These are phyloP conservation scores for Tremellales sp. DNA, from an alignment of 1,284 basidiomycete species.

Conservation along the genomic window DNA sequence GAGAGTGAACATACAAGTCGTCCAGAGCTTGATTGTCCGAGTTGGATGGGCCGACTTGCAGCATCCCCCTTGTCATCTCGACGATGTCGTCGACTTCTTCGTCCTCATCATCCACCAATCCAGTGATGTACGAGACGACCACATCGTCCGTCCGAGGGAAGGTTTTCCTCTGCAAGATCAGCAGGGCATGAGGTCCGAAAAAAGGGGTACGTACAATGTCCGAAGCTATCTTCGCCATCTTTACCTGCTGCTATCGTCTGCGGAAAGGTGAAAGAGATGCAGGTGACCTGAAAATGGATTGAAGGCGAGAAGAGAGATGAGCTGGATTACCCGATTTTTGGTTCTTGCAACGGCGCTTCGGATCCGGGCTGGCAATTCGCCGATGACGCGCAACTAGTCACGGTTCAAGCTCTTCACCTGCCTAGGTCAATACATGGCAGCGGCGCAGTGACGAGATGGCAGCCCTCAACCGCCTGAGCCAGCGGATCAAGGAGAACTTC, in stretches of 20 bases:
- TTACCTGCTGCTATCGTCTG: background rate
- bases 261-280: background rate
- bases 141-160: conserved; percentile 90
- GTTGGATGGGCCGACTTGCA: conserved; percentile 49
- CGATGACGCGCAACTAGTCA: no score
- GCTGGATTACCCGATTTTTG: no score
- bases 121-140: conserved; percentile 86
- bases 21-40: conserved; percentile 42
- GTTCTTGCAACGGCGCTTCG: no score
- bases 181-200: background rate
- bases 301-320: no score
- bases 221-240: conserved; percentile 27
- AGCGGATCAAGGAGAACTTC: conserved; percentile 50
- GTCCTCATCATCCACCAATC: conserved; percentile 86
- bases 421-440: no score
- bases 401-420: no score
- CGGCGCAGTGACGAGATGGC: conserved; percentile 39
- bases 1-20: conserved; percentile 36
- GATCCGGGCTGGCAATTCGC: no score
- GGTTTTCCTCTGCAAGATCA: conserved; percentile 53
- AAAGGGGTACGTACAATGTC: conserved; percentile 39
- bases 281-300: background rate
- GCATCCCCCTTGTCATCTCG: conserved; percentile 68
- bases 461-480: conserved; percentile 44
- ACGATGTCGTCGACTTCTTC: conserved; percentile 81